Conservation (phyloP, 352 stramenopile species). For the Phytopythium delawarense region DNA sequence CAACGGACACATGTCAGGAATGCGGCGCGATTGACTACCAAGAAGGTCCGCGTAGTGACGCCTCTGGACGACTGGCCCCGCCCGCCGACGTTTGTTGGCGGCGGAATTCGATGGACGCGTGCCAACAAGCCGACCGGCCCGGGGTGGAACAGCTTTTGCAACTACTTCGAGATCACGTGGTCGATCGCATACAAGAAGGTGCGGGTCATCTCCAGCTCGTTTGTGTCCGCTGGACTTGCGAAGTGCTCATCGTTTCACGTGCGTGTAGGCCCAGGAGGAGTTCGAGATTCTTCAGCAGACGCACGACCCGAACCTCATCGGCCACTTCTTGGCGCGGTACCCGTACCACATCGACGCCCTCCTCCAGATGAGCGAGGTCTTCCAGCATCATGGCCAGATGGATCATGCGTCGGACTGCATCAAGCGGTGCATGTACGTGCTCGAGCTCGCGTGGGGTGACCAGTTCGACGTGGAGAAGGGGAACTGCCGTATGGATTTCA, state of each 20-base stretch:
- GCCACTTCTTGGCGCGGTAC: constrained; percentile 75
- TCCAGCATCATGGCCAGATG: constrained; percentile 87
- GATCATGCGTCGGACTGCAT: constrained; percentile 81
- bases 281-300: constrained; percentile 79
- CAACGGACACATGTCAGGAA: constrained; percentile 2
- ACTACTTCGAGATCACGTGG: constrained; percentile 85
- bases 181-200: constrained; percentile 89
- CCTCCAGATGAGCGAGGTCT: constrained; percentile 85
- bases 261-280: constrained; percentile 61
- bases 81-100: constrained; percentile 82
- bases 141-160: constrained; percentile 63
- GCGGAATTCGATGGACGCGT: constrained; percentile 81
- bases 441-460: constrained; percentile 80
- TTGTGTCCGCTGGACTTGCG: too few relatives aligned
- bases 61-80: constrained; percentile 80
- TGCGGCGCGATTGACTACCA: constrained; percentile 48
- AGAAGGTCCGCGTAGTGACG: constrained; percentile 75
- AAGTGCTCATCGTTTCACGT: background rate
- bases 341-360: constrained; percentile 84
- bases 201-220: background rate
- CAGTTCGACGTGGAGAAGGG: constrained; percentile 81
- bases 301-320: constrained; percentile 81
- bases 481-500: constrained; percentile 79
- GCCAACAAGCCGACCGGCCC: constrained; percentile 66
- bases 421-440: constrained; percentile 81